Base-by-base conservation (phyloP, 805 yeast species). In the Metschnikowia hibisci region DNA sequence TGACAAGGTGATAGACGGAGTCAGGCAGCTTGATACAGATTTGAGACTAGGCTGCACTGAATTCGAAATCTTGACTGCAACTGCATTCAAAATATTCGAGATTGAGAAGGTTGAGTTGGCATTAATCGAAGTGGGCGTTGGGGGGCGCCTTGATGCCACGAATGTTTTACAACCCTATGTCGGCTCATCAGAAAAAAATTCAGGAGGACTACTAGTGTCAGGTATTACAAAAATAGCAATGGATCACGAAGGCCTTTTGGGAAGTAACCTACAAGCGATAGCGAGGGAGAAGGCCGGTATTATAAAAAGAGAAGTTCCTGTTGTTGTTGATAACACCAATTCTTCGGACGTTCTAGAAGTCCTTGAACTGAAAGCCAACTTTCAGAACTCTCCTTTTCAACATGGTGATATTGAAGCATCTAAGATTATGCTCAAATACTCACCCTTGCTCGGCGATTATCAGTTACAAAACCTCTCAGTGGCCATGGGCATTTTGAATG, bases 81-180 rank as follows among this genome's bases (percentile, higher is more conserved):
- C 85, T 0, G 98, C 97, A 1, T 80, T 88, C 53, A 77, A 83
- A 52, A 77, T 87, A 18, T 93, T 93, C 60, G 71, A 72, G 30
- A 55, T 73, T 9, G 69, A 71, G 33, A 62, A 73, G 1, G 84
- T 89, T 5, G 81, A 83, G 18, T 65, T 84, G 42, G 96, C 96
- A 0, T 79, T 91, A 0, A 63, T 91, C n/a, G 99, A 91, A 61
- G 97, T 89, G 4, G 99, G 99, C 0, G 67, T 93, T 6, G 99
- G 99, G 2, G 99, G 99, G 0, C 63, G 85, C 32, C 60, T 80
- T 10, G 99, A 91, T 63, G 87, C 97, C 1, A 91, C 99, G 0
- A 91, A 91, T 65, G 86, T 86, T 0, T n/a, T 35, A 18, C 32
- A 26, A 25, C 39, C 39, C 12, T 35, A 60, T 84, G 22, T 55